These are phyloP conservation scores for Amaranthus palmeri DNA, from an alignment of 148 eudicot species.

Conservation along the genomic window DNA sequence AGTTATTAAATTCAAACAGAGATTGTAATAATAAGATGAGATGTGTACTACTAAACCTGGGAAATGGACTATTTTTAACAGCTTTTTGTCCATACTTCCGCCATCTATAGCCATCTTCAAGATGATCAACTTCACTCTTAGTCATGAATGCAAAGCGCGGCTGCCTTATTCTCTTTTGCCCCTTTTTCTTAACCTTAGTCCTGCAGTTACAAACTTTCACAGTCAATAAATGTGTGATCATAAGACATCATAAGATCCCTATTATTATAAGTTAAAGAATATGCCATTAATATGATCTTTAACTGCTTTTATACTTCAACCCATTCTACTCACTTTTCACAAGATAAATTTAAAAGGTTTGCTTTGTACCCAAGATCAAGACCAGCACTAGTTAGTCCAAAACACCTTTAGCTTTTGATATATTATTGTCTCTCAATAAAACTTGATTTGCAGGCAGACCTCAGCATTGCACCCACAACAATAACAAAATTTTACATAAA, in stretches of 20 bases:
- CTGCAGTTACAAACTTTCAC: slow-evolving; percentile 26
- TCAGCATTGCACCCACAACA: too few species aligned
- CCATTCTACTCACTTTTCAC: too few species aligned
- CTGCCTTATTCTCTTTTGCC: slow-evolving; percentile 70
- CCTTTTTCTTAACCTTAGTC: slow-evolving; percentile 68
- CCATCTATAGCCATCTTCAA: slow-evolving; percentile 98
- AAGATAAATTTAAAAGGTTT: too few species aligned
- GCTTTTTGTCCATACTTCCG: slow-evolving; percentile 97
- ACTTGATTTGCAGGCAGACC: too few species aligned
- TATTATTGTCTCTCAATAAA: too few species aligned
- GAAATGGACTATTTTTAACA: slow-evolving; percentile 94
- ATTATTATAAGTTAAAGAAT: not conserved
- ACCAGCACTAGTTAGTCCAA: too few species aligned
- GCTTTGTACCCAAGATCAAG: too few species aligned
- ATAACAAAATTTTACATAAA: too few species aligned
- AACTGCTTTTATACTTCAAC: too few species aligned
- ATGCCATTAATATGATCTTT: too few species aligned
- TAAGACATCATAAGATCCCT: not conserved
- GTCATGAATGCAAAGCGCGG: slow-evolving; percentile 92
- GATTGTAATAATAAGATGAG: not conserved
- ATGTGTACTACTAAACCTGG: slow-evolving; percentile 43
- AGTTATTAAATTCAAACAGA: not conserved
- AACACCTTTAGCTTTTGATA: too few species aligned
- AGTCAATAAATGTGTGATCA: not conserved
- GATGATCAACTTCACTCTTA: slow-evolving; percentile 92